Evolutionary conservation across 1,139 yeast genomes (phyloP), one percentile per base, ranked within the genome.

Genomic region (Diutina pseudorugosa): DNA sequence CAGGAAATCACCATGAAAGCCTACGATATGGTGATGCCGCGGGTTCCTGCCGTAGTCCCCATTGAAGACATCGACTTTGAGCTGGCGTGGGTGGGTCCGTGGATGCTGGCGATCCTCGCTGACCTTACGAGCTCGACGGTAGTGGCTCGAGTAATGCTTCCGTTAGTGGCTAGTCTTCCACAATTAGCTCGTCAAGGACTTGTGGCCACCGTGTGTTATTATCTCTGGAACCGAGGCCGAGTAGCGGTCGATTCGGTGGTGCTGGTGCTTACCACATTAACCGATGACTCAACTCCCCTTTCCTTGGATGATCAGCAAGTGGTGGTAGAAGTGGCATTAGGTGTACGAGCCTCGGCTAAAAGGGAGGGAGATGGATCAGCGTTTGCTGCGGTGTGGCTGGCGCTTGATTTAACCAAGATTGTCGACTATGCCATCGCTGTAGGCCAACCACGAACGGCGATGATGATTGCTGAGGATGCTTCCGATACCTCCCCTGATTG

Each of bases 391-490:
- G 58, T 77, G 8, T 74, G 65, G 55, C 49, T 62, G 4, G 57
- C 72, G 11, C 77, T 85, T 0, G 56, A 70, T 0, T 55, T 62
- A 1, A 62, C 68, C 16, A 68, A 68, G 1, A 64, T 72, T 16
- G 36, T 19, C 7, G 40, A 45, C 5, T 25, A 16, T 16, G 40
- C 49, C 16, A 18, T 23, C 14, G 40, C 16, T 18, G 49, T 25
- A 3, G 49, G 49, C 21, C 36, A 23, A 50, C 67, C 69, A 18
- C 71, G 74, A 52, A 69, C 83, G 9, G 77, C 85, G 0, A 62
- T 80, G 43, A 63, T 83, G 71, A 52, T 83, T 0, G 72, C 77
- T 56, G 93, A 85, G 58, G 87, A 82, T 55, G 62, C 51, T 57
- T 64, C 51, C 56, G 56, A 8, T 41, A 51, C 11, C 2, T 14